Conservation (phyloP, 495 filamentous ascomycete species). For the Aspergillus bertholletiae region DNA sequence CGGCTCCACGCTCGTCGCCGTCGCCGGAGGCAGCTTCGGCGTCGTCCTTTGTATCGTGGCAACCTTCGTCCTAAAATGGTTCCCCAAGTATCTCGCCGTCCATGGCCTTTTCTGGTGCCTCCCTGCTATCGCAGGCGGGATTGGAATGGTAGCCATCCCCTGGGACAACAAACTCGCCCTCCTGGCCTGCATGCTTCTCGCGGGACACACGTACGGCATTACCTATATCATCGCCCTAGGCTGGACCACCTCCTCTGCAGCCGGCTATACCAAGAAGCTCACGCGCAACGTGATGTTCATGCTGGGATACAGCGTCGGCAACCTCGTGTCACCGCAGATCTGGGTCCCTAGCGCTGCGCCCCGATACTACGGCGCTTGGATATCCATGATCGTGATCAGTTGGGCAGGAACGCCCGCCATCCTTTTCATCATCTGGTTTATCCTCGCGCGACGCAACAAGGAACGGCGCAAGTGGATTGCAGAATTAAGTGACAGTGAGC, state of each 20-base stretch:
- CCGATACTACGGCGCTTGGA: slow-evolving; percentile 22
- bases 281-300: slow-evolving; percentile 22
- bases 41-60: slow-evolving; percentile 10
- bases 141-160: slow-evolving; percentile 24
- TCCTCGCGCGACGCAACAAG: slow-evolving; percentile 14
- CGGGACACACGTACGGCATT: slow-evolving; percentile 18
- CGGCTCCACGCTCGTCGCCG: slow-evolving; percentile 19
- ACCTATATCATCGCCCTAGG: slow-evolving; percentile 24
- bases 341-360: slow-evolving; percentile 16
- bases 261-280: slow-evolving; percentile 23
- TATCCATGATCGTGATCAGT: slow-evolving; percentile 21
- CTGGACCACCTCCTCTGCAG: slow-evolving; percentile 19
- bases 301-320: slow-evolving; percentile 18
- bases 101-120: slow-evolving; percentile 22
- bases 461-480: slow-evolving; percentile 13
- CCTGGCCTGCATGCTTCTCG: slow-evolving; percentile 21
- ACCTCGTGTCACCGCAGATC: slow-evolving; percentile 22
- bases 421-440: slow-evolving; percentile 17
- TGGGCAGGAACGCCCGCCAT: slow-evolving; percentile 20
- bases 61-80: not conserved
- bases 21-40: slow-evolving; percentile 13
- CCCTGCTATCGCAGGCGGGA: slow-evolving; percentile 23
- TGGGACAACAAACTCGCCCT: slow-evolving; percentile 20
- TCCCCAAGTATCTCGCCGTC: slow-evolving; percentile 2
- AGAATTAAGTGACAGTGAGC: slow-evolving; percentile 5